phyloP scores from a whole-genome alignment of 2,329 filamentous ascomycete genomes.

The Lachnellula willkommii region DNA sequence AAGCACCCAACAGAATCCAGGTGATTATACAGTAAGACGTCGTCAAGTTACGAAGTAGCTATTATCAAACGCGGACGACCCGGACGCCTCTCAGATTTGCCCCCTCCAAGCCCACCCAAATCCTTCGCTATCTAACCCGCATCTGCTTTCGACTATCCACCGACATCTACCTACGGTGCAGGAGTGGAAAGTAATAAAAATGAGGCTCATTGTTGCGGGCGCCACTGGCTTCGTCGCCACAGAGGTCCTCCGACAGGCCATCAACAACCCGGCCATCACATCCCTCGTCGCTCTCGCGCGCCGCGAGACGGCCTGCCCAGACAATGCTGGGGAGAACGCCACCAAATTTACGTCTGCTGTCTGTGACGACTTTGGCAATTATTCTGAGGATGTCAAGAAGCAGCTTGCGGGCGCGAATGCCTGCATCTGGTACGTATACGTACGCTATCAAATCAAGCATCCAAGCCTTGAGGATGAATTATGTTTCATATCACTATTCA shows the following conservation, averaged over 20 bases:
- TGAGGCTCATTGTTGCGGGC: conserved; percentile 34
- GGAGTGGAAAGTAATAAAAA: conserved; percentile 4
- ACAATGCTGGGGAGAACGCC: conserved; percentile 3
- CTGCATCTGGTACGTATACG: conserved; percentile 32
- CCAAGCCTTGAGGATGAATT: too few relatives aligned
- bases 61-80: too few relatives aligned
- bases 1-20: too few relatives aligned
- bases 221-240: conserved; percentile 32
- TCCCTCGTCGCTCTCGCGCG: conserved; percentile 29
- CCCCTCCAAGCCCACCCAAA: too few relatives aligned
- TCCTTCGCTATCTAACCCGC: too few relatives aligned
- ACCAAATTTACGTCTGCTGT: conserved; percentile 31
- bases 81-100: too few relatives aligned
- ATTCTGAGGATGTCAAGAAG: conserved; percentile 28
- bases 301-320: conserved; percentile 12
- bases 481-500: too few relatives aligned
- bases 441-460: too few relatives aligned
- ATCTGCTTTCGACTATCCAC: too few relatives aligned
- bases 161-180: too few relatives aligned
- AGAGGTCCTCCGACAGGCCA: conserved; percentile 32
- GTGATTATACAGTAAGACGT: too few relatives aligned
- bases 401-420: conserved; percentile 31
- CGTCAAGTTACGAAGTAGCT: too few relatives aligned
- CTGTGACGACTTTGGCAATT: conserved; percentile 30
- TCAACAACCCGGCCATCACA: conserved; percentile 26